Evolutionary conservation across 2,329 filamentous ascomycete species (phyloP).

Genomic region (Coniochaeta pulveracea): DNA sequence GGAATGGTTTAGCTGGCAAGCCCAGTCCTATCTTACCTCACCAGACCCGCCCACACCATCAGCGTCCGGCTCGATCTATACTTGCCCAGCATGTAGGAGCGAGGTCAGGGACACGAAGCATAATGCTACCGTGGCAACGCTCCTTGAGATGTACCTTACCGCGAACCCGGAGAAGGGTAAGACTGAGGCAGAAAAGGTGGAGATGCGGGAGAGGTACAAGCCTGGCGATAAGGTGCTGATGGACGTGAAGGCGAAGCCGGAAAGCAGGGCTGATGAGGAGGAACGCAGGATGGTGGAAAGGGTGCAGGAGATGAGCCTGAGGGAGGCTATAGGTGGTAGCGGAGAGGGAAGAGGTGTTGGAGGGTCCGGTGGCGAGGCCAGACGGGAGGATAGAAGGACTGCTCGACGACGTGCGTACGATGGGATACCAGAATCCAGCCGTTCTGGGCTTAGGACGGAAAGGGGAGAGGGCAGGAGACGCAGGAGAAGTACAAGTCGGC

Average conservation of each 20-base stretch:
- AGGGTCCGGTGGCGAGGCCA: constrained; percentile 8
- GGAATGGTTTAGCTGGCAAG: constrained; percentile 88
- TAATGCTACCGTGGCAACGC: constrained; percentile 80
- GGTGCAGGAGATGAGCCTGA: constrained; percentile 62
- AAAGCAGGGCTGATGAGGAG: constrained; percentile 46
- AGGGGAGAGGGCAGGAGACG: constrained; percentile 19
- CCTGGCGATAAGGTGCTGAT: constrained; percentile 70
- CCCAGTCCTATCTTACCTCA: constrained; percentile 40
- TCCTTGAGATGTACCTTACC: constrained; percentile 78
- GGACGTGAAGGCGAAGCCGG: constrained; percentile 35
- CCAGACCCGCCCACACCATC: constrained; percentile 36
- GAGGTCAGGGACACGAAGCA: constrained; percentile 76
- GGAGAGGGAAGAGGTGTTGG: constrained; percentile 11
- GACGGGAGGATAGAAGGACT: constrained; percentile 18
- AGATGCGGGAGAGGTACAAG: constrained; percentile 65
- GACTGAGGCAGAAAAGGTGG: constrained; percentile 60
- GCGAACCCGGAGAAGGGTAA: constrained; percentile 69
- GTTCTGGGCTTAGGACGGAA: constrained; percentile 16
- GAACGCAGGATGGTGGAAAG: constrained; percentile 61
- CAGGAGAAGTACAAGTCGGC: constrained; percentile 32
- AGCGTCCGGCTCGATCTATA: constrained; percentile 47
- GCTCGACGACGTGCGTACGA: constrained; percentile 15
- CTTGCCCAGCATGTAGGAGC: constrained; percentile 87
- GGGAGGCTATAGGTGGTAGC: constrained; percentile 38
- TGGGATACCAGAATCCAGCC: no score